phyloP scores from a whole-genome alignment of 495 filamentous ascomycete genomes.

The Friedmanniomyces simplex region DNA sequence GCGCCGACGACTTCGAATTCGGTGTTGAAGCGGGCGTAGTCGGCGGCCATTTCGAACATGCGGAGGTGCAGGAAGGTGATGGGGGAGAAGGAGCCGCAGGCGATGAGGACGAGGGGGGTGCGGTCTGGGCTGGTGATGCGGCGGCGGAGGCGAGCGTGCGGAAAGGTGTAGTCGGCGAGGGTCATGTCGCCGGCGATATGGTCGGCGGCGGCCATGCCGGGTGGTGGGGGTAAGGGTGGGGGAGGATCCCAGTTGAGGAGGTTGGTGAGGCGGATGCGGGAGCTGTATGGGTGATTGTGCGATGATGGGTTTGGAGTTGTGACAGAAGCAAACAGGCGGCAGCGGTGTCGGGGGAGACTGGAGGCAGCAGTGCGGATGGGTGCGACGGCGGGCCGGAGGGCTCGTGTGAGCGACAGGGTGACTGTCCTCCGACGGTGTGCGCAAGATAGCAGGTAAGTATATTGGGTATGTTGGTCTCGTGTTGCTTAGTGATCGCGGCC shows the following conservation, averaged over 20 bases:
- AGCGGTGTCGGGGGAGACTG: not conserved
- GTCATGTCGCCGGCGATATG: constrained; percentile 9
- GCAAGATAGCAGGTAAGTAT: no score
- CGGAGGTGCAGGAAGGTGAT: constrained; percentile 81
- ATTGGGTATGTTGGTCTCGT: not conserved
- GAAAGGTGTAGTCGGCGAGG: constrained; percentile 59
- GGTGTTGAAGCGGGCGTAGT: constrained; percentile 70
- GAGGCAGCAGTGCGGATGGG: not conserved
- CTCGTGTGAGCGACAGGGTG: not conserved
- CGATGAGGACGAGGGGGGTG: constrained; percentile 53
- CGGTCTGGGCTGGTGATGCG: constrained; percentile 48
- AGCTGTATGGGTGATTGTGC: not conserved
- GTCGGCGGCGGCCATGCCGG: constrained; percentile 13
- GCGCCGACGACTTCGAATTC: constrained; percentile 78
- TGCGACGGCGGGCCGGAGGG: not conserved
- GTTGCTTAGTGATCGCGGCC: not conserved
- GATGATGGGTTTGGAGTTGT: not conserved
- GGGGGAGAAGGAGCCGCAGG: constrained; percentile 84
- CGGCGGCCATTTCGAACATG: constrained; percentile 87
- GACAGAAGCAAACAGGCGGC: not conserved
- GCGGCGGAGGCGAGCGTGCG: constrained; percentile 54
- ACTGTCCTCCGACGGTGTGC: not conserved
- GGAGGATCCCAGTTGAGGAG: not conserved
- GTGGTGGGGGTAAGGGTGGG: constrained; percentile 1
- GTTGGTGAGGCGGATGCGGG: not conserved